A percentile compares a stretch with the other conserved stretches of the same genome.
Evolutionary conservation across 2,329 filamentous ascomycete genomes (phyloP).

Genomic region (Talaromyces amestolkiae): DNA sequence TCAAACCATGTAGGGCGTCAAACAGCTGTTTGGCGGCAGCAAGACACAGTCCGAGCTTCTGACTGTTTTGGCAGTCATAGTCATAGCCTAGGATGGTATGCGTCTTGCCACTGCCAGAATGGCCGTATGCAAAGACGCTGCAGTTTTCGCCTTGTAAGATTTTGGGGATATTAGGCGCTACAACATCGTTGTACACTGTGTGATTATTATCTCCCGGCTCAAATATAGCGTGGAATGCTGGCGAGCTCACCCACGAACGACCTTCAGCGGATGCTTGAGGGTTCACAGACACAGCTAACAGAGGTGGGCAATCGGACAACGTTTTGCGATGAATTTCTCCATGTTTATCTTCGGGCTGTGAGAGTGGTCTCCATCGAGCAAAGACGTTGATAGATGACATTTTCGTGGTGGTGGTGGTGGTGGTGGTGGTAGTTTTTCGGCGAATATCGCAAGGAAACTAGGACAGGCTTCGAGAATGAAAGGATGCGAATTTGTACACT

Average conservation of each 20-base stretch:
- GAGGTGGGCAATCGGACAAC: neutral
- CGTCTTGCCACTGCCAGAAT: conserved; percentile 45
- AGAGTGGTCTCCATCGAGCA: conserved; percentile 8
- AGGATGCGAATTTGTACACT: neutral
- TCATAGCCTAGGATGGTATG: conserved; percentile 48
- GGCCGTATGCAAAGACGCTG: conserved; percentile 47
- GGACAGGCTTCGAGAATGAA: neutral
- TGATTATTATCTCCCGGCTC: conserved; percentile 25
- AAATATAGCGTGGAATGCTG: conserved; percentile 27
- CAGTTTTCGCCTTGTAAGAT: conserved; percentile 38
- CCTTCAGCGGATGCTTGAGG: neutral
- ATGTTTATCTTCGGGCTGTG: neutral
- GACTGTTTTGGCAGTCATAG: conserved; percentile 35
- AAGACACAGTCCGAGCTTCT: conserved; percentile 40
- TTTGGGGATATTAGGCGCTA: conserved; percentile 34
- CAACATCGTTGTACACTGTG: conserved; percentile 31
- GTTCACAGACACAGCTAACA: neutral
- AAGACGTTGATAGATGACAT: neutral
- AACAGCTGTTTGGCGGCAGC: conserved; percentile 35
- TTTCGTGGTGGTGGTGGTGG: neutral
- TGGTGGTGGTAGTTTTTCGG: neutral
- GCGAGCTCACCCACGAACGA: conserved; percentile 28
- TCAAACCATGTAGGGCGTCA: conserved; percentile 27
- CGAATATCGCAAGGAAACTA: neutral
- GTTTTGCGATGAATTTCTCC: neutral